Base-by-base conservation (phyloP, 1,284 basidiomycete genomes). In the Agroathelia rolfsii region DNA sequence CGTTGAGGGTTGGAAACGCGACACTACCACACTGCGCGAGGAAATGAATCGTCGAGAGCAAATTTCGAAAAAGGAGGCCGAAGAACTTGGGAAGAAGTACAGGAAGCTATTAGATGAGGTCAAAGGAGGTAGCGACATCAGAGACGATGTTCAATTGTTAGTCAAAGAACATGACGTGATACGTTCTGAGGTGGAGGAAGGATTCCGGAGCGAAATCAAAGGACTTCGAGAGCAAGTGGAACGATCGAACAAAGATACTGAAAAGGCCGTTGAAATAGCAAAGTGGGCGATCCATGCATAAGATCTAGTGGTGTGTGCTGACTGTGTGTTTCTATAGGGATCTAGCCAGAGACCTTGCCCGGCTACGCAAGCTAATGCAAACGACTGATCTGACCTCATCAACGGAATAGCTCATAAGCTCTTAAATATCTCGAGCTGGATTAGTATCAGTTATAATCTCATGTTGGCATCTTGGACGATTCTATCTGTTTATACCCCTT, bases 1-100 rank as follows among this genome's bases (percentile, higher is more conserved):
- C 50, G 65, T 69, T 4, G 74, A 76, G 40, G 66, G 68, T 4
- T 86, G 77, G 69, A 76, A 80, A 45, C 49, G 62, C 9, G 83
- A 87, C 38, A 67, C 72, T 0, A 75, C 77, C 13, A 58, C 60
- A 30, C 57, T 87, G 12, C 59, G 66, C 24, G 72, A 77, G 35
- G 82, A 87, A 49, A 79, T 85, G 72, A 58, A 57, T 34, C 71
- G 66, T 48, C 61, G 78, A 34, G 82, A 86, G 48, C 76, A 79
- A 38, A 69, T 64, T 47, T 62, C 72, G 48, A 68, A 66, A 43
- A 60, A 55, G 25, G 83, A 86, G 49, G 72, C 67, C 5, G 76
- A 81, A 50, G 60, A 61, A 24, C 50, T 76, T 39, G 72, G 71
- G 32, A 66, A 67, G 53, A 82, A 80, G 61, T 83, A 84, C 46